Evolutionary conservation across 73 alveolate species (phyloP).

Genomic region (Paramecium bursaria): DNA sequence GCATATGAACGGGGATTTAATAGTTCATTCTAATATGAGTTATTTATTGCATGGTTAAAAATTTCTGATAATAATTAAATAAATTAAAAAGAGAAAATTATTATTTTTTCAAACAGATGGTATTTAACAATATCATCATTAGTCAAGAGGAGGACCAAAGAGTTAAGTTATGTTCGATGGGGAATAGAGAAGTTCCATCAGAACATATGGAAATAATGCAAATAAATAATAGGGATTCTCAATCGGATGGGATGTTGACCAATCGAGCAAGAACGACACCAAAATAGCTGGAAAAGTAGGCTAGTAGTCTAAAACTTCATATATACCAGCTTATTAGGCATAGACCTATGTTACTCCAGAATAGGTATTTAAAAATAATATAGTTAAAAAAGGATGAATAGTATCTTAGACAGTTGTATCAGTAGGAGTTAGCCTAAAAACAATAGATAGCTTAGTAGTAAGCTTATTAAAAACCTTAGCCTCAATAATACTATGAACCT

Average conservation of each 20-base stretch:
- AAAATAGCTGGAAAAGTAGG: constrained; percentile 53
- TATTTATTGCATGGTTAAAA: no score
- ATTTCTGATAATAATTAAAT: neutral
- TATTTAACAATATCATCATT: no score
- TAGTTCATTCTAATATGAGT: no score
- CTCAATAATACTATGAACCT: constrained; percentile 7
- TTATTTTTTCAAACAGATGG: no score
- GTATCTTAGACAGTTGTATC: constrained; percentile 5
- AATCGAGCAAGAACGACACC: constrained; percentile 43
- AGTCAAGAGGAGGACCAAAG: constrained; percentile 63
- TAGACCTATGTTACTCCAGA: constrained; percentile 10
- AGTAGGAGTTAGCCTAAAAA: constrained; percentile 6
- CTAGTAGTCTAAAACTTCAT: constrained; percentile 17
- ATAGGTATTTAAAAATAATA: neutral
- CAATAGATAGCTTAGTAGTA: neutral
- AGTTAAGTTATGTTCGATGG: constrained; percentile 35
- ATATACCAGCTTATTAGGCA: constrained; percentile 39
- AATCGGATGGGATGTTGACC: constrained; percentile 61
- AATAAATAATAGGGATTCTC: constrained; percentile 24
- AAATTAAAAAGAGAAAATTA: no score
- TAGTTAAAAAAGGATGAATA: constrained; percentile 53
- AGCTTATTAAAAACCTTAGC: constrained; percentile 13
- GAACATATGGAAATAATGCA: constrained; percentile 42
- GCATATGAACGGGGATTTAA: no score
- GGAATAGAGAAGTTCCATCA: constrained; percentile 20